Percentiles rank a stretch among this genome's conserved stretches.
phyloP scores from a whole-genome alignment of 169 alveolate genomes.

The Miamiensis avidus region DNA sequence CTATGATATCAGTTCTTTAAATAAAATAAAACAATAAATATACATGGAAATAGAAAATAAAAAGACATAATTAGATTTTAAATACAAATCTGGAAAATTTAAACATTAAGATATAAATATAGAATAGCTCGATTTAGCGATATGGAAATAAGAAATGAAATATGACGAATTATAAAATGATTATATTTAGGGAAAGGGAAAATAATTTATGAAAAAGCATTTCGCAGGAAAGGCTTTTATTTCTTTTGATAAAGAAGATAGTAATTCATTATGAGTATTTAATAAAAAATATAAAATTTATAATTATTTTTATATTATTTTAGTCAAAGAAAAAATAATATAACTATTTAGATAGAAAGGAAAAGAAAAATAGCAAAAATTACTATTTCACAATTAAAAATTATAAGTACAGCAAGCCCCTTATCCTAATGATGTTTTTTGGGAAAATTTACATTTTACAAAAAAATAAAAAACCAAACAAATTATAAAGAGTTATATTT shows the following conservation, averaged over 20 bases:
- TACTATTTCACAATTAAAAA: background rate
- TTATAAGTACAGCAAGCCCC: slow-evolving; percentile 29
- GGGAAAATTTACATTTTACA: slow-evolving; percentile 37
- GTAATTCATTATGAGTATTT: background rate
- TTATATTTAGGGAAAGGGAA: background rate
- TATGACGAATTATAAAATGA: background rate
- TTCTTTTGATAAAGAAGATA: background rate
- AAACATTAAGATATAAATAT: background rate
- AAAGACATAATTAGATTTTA: background rate
- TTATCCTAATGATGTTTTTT: slow-evolving; percentile 47
- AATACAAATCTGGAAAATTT: background rate
- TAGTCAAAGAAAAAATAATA: background rate
- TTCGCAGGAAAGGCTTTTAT: background rate
- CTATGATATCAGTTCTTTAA: background rate
- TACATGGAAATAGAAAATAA: background rate
- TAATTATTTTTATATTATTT: too few species aligned
- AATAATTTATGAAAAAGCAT: background rate
- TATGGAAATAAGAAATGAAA: background rate
- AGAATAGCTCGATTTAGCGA: background rate
- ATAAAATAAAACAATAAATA: background rate
- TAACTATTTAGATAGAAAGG: background rate
- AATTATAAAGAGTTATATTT: slow-evolving; percentile 9
- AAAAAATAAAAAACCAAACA: slow-evolving; percentile 17
- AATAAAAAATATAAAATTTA: too few species aligned
- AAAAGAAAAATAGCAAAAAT: too few species aligned